These are phyloP conservation scores for Chenopodium formosanum DNA, from an alignment of 148 eudicot species.

Conservation along the genomic window DNA sequence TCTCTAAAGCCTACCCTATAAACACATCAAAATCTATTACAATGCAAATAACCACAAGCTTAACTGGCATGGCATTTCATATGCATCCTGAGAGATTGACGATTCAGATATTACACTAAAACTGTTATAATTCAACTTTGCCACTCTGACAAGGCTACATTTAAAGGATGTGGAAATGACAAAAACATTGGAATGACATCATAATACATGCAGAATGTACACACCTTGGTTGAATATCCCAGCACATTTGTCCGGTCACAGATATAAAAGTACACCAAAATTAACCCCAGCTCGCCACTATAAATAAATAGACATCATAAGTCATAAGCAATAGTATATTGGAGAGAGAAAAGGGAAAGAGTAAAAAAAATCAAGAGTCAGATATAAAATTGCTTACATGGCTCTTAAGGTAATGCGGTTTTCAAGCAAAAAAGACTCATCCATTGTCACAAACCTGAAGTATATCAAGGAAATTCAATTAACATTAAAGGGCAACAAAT, in stretches of 20 bases:
- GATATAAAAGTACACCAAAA: conserved; percentile 69
- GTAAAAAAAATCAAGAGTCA: not conserved
- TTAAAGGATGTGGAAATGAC: not conserved
- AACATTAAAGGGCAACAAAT: conserved; percentile 1
- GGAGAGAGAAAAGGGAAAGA: not conserved
- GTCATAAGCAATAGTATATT: not conserved
- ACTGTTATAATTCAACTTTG: not conserved
- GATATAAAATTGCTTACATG: conserved; percentile 52
- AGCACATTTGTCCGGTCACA: conserved; percentile 84
- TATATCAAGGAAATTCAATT: conserved; percentile 19
- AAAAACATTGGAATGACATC: not conserved
- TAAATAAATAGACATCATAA: conserved; percentile 16
- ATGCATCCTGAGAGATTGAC: not conserved
- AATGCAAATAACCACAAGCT: not conserved
- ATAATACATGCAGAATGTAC: not conserved
- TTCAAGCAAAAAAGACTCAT: conserved; percentile 80
- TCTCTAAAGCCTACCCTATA: no score
- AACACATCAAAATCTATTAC: not conserved
- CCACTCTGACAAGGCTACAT: not conserved
- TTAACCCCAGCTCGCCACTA: conserved; percentile 83
- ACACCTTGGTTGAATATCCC: conserved; percentile 77
- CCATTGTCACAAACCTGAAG: conserved; percentile 86
- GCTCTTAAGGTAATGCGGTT: conserved; percentile 82
- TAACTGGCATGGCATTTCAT: not conserved
- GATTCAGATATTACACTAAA: no score